Evolutionary conservation across 1,284 basidiomycete species (phyloP).

Genomic region (Fomitopsis palustris): DNA sequence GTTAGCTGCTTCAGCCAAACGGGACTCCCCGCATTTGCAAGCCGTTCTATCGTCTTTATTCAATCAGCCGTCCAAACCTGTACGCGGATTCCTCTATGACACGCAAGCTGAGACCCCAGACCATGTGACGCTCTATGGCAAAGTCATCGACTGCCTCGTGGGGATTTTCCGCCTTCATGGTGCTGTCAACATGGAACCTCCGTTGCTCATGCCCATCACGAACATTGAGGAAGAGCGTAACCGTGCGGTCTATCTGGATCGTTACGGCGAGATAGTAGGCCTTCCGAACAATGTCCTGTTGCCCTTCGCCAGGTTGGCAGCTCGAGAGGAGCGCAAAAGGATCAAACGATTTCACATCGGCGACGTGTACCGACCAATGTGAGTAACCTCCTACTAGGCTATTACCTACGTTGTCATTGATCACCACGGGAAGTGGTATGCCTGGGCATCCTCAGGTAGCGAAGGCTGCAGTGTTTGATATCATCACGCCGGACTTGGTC

Average conservation of each 20-base stretch:
- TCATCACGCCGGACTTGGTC: constrained; percentile 68
- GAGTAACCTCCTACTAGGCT: constrained; percentile 15
- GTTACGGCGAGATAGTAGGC: constrained; percentile 77
- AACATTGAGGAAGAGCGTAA: constrained; percentile 57
- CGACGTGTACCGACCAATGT: constrained; percentile 69
- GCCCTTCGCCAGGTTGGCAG: constrained; percentile 85
- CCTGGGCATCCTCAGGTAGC: constrained; percentile 68
- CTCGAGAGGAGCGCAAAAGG: constrained; percentile 66
- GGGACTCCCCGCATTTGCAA: constrained; percentile 71
- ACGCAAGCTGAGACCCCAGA: constrained; percentile 61
- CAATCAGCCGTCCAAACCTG: constrained; percentile 62
- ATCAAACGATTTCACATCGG: constrained; percentile 91
- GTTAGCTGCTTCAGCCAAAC: constrained; percentile 46
- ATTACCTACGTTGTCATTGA: neutral
- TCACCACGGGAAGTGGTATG: constrained; percentile 39
- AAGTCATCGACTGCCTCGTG: constrained; percentile 75
- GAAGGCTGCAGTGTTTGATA: constrained; percentile 76
- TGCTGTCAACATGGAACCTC: constrained; percentile 83
- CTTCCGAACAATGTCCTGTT: constrained; percentile 78
- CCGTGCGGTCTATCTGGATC: constrained; percentile 75
- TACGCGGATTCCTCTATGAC: constrained; percentile 81
- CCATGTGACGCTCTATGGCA: constrained; percentile 70
- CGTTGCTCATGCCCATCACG: constrained; percentile 75
- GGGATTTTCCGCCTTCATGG: constrained; percentile 86
- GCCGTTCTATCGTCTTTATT: constrained; percentile 70